Base-by-base conservation (phyloP, 2,329 filamentous ascomycete species). In the Fusarium sp. region DNA sequence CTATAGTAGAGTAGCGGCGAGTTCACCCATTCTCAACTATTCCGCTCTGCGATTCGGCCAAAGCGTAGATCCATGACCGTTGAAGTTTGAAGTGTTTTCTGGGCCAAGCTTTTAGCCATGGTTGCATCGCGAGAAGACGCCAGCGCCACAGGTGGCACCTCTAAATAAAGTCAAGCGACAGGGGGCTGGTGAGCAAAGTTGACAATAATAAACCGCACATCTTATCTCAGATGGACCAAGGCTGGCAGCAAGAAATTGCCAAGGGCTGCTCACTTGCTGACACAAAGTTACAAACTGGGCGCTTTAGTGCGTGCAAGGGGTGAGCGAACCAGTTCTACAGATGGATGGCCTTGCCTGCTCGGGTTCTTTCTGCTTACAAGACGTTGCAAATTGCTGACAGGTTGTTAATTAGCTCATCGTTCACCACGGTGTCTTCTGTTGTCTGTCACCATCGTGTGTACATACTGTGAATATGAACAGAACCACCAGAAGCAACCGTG, bases 231-330 rank as follows among this genome's bases (percentile, higher is more conserved):
- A 42, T 47, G 50, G 50, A 64, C 57, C 62, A 29, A 53, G 41
- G 42, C 49, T 65, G 53, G 56, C 56, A 56, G 61, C 58, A 66
- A 71, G 60, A 73, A 60, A 71, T 71, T 76, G 64, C 52, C 70
- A 75, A 72, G 72, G 57, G 59, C 57, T 54, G 55, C 60, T 66
- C 57, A 54, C 52, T 67, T 41, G 62, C 59, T 71, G 65, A 76
- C 71, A 71, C 63, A 60, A 74, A 70, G 65, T 71, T 68, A 71
- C 56, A 64, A 74, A 68, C 68, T 61, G 62, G 59, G 59, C 53
- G 61, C 55, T 58, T 60, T 66, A 58, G 63, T 67, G 47, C 54
- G 46, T 55, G 60, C 46, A 59, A 67, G 69, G 57, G 59, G 63
- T 56, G 47, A 63, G 56, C 70, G 44, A 70, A 62, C 62, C 41